A percentile compares a stretch with the other conserved stretches of the same genome.
Conservation (phyloP, 164 flowering plant species). For the Taxillus chinensis region DNA sequence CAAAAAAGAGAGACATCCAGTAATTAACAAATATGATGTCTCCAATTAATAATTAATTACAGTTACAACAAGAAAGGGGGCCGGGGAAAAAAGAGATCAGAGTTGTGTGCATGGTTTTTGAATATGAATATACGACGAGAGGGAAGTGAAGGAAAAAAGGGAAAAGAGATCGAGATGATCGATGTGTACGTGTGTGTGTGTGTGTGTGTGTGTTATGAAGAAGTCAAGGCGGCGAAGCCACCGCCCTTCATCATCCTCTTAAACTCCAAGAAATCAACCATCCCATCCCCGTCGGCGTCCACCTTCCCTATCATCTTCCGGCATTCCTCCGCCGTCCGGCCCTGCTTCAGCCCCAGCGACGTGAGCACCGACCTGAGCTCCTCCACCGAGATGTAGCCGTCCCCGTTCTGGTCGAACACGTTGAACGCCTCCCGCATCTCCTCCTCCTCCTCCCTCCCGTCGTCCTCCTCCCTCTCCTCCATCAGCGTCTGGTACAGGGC, state of each 20-base stretch:
- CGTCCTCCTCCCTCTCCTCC: constrained; percentile 18
- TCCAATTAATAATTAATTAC: too few relatives aligned
- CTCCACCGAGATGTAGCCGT: constrained; percentile 62
- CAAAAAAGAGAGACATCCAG: too few relatives aligned
- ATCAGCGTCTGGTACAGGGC: constrained; percentile 16
- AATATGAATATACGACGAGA: too few relatives aligned
- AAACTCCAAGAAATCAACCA: constrained; percentile 48
- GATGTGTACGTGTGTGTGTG: too few relatives aligned
- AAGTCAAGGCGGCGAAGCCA: constrained; percentile 30
- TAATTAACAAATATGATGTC: too few relatives aligned
- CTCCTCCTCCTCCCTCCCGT: constrained; percentile 19
- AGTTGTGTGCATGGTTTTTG: too few relatives aligned
- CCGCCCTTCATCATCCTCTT: constrained; percentile 26
- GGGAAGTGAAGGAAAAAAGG: too few relatives aligned
- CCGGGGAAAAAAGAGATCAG: too few relatives aligned
- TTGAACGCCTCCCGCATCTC: constrained; percentile 30
- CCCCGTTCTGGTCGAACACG: constrained; percentile 69
- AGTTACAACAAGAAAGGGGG: too few relatives aligned
- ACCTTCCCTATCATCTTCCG: constrained; percentile 60
- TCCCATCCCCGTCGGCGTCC: constrained; percentile 70
- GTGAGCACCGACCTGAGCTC: constrained; percentile 50
- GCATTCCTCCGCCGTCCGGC: constrained; percentile 54
- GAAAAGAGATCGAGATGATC: too few relatives aligned
- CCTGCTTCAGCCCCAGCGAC: constrained; percentile 57
- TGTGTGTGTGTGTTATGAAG: too few relatives aligned